A percentile compares a stretch with the other conserved stretches of the same genome.
phyloP scores from a whole-genome alignment of 2,329 filamentous ascomycete species.

The Hypoxylon sp. region DNA sequence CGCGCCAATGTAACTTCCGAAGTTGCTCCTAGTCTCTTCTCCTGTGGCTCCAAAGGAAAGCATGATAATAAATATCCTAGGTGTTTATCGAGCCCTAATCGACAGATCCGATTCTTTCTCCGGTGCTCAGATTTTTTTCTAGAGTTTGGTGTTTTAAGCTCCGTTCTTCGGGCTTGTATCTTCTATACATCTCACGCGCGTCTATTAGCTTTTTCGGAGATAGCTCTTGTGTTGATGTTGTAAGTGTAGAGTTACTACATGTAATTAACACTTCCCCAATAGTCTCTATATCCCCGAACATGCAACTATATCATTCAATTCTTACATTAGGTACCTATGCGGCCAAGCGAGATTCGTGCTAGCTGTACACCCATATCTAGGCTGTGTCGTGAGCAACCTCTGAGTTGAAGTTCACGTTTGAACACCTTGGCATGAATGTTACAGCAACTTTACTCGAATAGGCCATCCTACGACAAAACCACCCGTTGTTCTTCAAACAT shows the following conservation, averaged over 20 bases:
- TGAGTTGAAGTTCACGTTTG: background rate
- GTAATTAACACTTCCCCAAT: background rate
- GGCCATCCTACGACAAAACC: background rate
- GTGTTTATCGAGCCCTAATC: background rate
- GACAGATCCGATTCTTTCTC: conserved; percentile 3
- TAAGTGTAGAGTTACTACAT: background rate
- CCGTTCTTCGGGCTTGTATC: conserved; percentile 13
- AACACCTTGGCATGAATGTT: background rate
- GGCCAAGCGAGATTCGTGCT: background rate
- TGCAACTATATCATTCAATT: background rate
- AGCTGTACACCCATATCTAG: background rate
- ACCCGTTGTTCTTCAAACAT: background rate
- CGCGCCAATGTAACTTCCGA: conserved; percentile 4
- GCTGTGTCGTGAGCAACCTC: background rate
- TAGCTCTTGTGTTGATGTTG: background rate
- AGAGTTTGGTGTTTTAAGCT: conserved; percentile 24
- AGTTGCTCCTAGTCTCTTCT: conserved; percentile 6
- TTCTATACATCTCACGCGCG: background rate
- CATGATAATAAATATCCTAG: conserved; percentile 5
- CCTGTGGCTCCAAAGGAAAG: background rate
- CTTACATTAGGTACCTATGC: background rate
- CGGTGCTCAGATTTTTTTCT: conserved; percentile 13
- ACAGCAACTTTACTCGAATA: background rate
- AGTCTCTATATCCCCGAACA: background rate
- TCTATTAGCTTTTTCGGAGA: conserved; percentile 1